Evolutionary conservation across 768 basidiomycete species (phyloP), one percentile per base, ranked within the genome.

Genomic region (Termitomyces titanicus): DNA sequence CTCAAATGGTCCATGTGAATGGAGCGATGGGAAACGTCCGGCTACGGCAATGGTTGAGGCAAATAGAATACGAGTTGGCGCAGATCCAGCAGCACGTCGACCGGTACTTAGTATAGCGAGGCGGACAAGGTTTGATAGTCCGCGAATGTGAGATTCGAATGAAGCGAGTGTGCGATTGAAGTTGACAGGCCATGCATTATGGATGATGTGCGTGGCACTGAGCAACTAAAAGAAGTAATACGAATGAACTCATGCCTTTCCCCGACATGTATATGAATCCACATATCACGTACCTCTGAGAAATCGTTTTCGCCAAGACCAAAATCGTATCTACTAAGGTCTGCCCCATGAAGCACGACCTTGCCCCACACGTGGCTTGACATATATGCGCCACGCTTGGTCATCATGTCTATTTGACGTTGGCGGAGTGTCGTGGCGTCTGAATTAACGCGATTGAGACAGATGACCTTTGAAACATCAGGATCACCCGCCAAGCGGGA

Each of bases 151-250:
- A 4, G 72, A 70, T 34, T 77, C 76, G 49, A 79, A 76, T 1
- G 78, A 78, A 6, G 71, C 64, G 10, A 79, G 63, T 3, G 64
- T 64, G 33, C 74, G 51, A 49, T 72, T 78, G 55, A 77, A 78
- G 47, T 80, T 71, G 44, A 79, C 71, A 1, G 72, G 73, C 78
- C 78, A 79, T 6, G 77, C 77, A 18, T 68, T 70, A 43, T 73
- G 57, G 52, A 67, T 65, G 58, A 73, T 66, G 44, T 72, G 67
- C 0, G 68, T 72, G 12, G 65, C 64, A 8, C 52, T 40, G 17
- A 64, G 58, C 7, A 71, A 56, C 66, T 69, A 13, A n/a, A 11
- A 22, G 22, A 34, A 15, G 45, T 53, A 33, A 54, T 50, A 53
- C 47, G 40, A 25, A 15, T 44, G 43, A 44, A 24, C 43, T 5